Evolutionary conservation across 2,329 filamentous ascomycete genomes (phyloP).

Genomic region (Alternaria brassicicola): DNA sequence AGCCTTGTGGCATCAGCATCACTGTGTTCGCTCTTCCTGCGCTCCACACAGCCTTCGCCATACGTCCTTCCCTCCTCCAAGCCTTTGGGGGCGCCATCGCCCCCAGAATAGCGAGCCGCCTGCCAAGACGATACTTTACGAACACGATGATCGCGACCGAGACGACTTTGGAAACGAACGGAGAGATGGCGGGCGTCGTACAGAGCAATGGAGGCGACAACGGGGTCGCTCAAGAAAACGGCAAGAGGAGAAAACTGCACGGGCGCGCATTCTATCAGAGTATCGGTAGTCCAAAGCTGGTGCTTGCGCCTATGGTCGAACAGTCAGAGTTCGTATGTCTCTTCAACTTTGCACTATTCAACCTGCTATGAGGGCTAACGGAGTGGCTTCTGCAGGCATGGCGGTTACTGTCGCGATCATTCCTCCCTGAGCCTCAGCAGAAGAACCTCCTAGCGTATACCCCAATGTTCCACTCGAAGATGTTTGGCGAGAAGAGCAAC

Average conservation of each 20-base stretch:
- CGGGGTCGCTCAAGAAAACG: constrained; percentile 14
- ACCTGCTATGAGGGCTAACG: constrained; percentile 12
- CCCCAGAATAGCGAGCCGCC: constrained; percentile 15
- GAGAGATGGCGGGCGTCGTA: background rate
- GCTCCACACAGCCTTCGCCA: constrained; percentile 17
- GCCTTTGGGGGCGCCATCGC: constrained; percentile 31
- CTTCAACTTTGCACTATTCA: constrained; percentile 2
- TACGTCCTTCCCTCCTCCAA: constrained; percentile 23
- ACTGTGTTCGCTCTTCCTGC: background rate
- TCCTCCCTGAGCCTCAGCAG: constrained; percentile 67
- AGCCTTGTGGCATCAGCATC: too few relatives aligned
- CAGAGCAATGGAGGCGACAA: background rate
- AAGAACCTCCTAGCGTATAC: constrained; percentile 80
- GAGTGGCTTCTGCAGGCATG: constrained; percentile 70
- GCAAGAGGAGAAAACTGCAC: constrained; percentile 65
- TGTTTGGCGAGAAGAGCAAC: constrained; percentile 77
- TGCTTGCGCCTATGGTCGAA: constrained; percentile 97
- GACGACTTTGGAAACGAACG: constrained; percentile 13
- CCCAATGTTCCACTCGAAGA: constrained; percentile 92
- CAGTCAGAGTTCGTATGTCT: constrained; percentile 90
- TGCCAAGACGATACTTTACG: constrained; percentile 16
- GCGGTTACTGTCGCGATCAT: constrained; percentile 94
- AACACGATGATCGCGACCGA: constrained; percentile 23
- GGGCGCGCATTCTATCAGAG: constrained; percentile 94
- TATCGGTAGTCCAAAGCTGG: constrained; percentile 86